These are phyloP conservation scores for Flammula alnicola DNA, from an alignment of 1,284 basidiomycete species.

Conservation along the genomic window DNA sequence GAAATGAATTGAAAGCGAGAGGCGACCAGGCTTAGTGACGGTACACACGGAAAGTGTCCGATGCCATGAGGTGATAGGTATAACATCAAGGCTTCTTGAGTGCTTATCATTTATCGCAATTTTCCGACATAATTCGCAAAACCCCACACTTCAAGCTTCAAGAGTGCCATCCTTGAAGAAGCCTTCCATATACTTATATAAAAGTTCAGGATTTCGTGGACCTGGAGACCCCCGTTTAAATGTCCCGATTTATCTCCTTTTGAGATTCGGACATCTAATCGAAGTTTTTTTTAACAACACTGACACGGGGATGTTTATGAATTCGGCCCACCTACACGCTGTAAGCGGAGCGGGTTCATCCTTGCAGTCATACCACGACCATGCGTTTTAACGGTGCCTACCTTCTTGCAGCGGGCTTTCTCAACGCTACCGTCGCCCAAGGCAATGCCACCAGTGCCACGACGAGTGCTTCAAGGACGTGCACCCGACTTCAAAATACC, in stretches of 20 bases:
- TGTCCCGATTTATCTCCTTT: constrained; percentile 24
- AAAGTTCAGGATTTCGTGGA: neutral
- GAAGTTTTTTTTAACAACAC: constrained; percentile 14
- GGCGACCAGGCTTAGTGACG: constrained; percentile 1
- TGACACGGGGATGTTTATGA: constrained; percentile 18
- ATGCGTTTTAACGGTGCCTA: constrained; percentile 21
- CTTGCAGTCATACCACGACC: constrained; percentile 14
- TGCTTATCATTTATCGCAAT: neutral
- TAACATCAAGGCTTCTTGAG: constrained; percentile 4
- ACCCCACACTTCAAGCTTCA: neutral
- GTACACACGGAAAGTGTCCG: constrained; percentile 1
- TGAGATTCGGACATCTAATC: constrained; percentile 23
- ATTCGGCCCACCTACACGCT: constrained; percentile 20
- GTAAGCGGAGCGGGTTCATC: constrained; percentile 3
- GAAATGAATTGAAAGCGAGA: constrained; percentile 2
- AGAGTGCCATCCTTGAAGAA: too few relatives aligned
- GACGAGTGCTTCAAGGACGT: constrained; percentile 22
- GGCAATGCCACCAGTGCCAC: constrained; percentile 5
- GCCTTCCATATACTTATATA: constrained; percentile 1
- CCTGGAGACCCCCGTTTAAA: constrained; percentile 5
- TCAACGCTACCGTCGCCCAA: constrained; percentile 13
- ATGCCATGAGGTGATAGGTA: constrained; percentile 12
- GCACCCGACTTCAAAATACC: constrained; percentile 24
- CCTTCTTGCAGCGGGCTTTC: constrained; percentile 14
- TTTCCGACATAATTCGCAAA: constrained; percentile 2